A percentile compares a stretch with the other conserved stretches of the same genome.
These are phyloP conservation scores for Xylaria digitata DNA, from an alignment of 2,329 filamentous ascomycete species.

Conservation along the genomic window DNA sequence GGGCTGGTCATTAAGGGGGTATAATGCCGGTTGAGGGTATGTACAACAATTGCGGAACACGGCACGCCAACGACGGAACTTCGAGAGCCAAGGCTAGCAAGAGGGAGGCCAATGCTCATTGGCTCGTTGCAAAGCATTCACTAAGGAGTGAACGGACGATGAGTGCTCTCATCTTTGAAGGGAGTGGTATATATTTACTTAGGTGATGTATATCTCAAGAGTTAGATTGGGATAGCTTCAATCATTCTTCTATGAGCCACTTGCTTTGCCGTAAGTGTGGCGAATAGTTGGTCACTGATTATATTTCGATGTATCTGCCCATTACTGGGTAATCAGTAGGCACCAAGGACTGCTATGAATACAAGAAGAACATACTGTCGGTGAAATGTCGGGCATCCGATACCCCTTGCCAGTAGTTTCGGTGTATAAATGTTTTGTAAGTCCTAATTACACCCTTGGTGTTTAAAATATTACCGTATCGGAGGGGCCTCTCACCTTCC, in stretches of 20 bases:
- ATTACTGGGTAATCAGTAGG: too few species aligned
- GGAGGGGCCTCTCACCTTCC: too few species aligned
- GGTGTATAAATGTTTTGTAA: too few species aligned
- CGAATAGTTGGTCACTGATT: too few species aligned
- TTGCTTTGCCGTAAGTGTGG: background rate
- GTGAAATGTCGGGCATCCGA: too few species aligned
- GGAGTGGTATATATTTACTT: background rate
- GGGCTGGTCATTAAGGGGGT: too few species aligned
- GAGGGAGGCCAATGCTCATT: background rate
- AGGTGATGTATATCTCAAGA: background rate
- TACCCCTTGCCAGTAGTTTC: too few species aligned
- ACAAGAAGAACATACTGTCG: too few species aligned
- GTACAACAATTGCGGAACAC: conserved; percentile 54
- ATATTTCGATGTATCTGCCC: too few species aligned
- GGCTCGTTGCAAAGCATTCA: background rate
- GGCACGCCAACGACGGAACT: background rate
- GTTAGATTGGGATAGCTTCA: background rate
- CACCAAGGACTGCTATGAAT: too few species aligned
- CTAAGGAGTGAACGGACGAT: background rate
- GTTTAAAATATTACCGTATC: too few species aligned
- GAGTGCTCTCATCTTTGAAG: background rate
- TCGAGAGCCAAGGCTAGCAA: background rate
- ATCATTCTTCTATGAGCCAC: background rate
- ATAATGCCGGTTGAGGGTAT: conserved; percentile 55
- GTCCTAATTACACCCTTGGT: too few species aligned